Evolutionary conservation across 148 eudicot genomes (phyloP).

Genomic region (Rhododendron ferrugineum): DNA sequence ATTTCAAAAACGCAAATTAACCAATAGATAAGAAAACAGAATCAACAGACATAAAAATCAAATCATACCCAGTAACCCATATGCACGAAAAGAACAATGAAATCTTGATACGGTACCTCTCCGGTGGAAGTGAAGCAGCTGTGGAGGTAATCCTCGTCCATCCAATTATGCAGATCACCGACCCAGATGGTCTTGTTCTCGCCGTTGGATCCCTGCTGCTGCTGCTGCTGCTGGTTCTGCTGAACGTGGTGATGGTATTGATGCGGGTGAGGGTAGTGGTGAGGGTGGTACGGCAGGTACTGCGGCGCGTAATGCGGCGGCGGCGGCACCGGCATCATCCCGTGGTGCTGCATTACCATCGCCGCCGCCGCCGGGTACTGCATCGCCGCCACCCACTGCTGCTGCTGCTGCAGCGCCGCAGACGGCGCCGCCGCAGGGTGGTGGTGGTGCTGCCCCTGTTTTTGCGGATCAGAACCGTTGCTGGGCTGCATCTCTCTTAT

Average conservation of each 20-base stretch:
- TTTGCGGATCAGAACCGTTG: constrained; percentile 18
- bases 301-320: constrained; percentile 63
- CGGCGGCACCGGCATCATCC: constrained; percentile 51
- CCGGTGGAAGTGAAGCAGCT: constrained; percentile 73
- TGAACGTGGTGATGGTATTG: constrained; percentile 22
- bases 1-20: no score
- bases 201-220: constrained; percentile 35
- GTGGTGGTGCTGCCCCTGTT: constrained; percentile 16
- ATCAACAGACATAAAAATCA: no score
- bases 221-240: constrained; percentile 24
- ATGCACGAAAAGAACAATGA: neutral
- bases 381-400: constrained; percentile 51
- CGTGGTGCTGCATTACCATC: constrained; percentile 85
- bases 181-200: constrained; percentile 95
- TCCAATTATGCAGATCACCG: constrained; percentile 88
- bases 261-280: constrained; percentile 32
- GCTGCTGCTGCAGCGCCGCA: constrained; percentile 45
- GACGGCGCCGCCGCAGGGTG: constrained; percentile 48
- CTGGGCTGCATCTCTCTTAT: constrained; percentile 27
- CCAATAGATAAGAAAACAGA: no score
- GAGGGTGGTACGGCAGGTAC: constrained; percentile 60
- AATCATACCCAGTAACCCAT: no score
- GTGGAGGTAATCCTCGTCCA: constrained; percentile 91
- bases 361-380: constrained; percentile 86
- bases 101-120: constrained; percentile 33